A percentile compares a stretch with the other conserved stretches of the same genome.
phyloP scores from a whole-genome alignment of 306 rosid genomes.

The Cyclanthera cordifolia region DNA sequence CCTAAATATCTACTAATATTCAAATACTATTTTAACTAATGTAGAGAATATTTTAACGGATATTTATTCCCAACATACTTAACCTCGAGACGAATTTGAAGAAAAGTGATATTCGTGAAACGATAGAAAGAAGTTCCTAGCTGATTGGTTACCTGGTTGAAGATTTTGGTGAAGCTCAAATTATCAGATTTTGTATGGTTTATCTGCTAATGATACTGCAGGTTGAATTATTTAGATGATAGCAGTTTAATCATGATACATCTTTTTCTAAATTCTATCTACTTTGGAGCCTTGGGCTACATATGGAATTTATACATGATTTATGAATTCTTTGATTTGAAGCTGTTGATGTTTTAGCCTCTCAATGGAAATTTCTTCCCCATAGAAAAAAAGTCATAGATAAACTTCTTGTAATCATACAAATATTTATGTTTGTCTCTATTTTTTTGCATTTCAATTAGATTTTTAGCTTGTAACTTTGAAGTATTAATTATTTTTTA shows the following conservation, averaged over 20 bases:
- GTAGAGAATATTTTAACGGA: too few relatives aligned
- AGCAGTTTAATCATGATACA: not conserved
- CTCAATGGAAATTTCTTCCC: not conserved
- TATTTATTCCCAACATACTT: too few relatives aligned
- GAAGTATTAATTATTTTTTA: constrained; percentile 14
- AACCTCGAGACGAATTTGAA: not conserved
- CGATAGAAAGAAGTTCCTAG: not conserved
- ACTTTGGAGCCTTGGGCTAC: not conserved
- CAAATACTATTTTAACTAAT: too few relatives aligned
- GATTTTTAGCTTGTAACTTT: constrained; percentile 14
- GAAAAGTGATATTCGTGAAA: not conserved
- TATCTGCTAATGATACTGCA: not conserved
- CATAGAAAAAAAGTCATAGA: not conserved
- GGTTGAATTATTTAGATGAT: not conserved
- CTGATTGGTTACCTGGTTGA: not conserved
- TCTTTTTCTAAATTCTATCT: not conserved
- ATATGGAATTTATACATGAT: not conserved
- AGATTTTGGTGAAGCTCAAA: constrained; percentile 4
- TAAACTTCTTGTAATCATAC: not conserved
- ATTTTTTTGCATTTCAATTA: not conserved
- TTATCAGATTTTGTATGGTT: not conserved
- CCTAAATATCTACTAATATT: too few relatives aligned
- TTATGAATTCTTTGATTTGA: not conserved
- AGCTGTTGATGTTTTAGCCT: not conserved
- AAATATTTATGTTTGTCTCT: not conserved